Evolutionary conservation across 768 basidiomycete genomes (phyloP).

Genomic region (Coprinopsis sp.): DNA sequence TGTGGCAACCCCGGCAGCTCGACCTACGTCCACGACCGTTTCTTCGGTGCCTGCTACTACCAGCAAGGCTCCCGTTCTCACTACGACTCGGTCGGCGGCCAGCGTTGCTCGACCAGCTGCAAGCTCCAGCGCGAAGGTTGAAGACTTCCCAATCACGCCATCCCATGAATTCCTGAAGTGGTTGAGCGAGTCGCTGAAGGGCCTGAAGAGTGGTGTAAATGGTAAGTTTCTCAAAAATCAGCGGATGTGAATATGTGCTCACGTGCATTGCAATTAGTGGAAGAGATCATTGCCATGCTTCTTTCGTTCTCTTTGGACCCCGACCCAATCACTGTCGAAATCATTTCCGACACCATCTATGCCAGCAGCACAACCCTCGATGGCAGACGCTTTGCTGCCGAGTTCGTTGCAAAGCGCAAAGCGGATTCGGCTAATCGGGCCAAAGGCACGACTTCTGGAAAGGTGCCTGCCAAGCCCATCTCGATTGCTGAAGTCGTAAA

Average conservation of each 20-base stretch:
- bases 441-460: constrained; percentile 35
- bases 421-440: constrained; percentile 61
- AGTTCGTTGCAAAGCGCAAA: constrained; percentile 85
- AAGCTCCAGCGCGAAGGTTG: constrained; percentile 38
- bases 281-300: constrained; percentile 95
- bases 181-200: constrained; percentile 82
- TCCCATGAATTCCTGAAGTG: constrained; percentile 91
- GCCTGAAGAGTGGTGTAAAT: constrained; percentile 66
- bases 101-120: constrained; percentile 26
- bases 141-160: constrained; percentile 63
- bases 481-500: constrained; percentile 91
- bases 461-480: constrained; percentile 47
- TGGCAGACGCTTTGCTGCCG: constrained; percentile 90
- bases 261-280: constrained; percentile 50
- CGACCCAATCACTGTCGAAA: constrained; percentile 75
- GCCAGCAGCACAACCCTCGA: constrained; percentile 92
- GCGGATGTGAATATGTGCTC: neutral
- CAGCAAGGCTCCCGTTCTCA: constrained; percentile 34
- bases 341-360: constrained; percentile 94
- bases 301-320: constrained; percentile 92
- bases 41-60: constrained; percentile 26
- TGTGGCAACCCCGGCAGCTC: constrained; percentile 25
- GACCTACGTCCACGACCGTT: constrained; percentile 10
- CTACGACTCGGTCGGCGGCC: constrained; percentile 30
- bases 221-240: constrained; percentile 36